Conservation (phyloP, 2,329 filamentous ascomycete genomes). For the Biscogniauxia sp. region DNA sequence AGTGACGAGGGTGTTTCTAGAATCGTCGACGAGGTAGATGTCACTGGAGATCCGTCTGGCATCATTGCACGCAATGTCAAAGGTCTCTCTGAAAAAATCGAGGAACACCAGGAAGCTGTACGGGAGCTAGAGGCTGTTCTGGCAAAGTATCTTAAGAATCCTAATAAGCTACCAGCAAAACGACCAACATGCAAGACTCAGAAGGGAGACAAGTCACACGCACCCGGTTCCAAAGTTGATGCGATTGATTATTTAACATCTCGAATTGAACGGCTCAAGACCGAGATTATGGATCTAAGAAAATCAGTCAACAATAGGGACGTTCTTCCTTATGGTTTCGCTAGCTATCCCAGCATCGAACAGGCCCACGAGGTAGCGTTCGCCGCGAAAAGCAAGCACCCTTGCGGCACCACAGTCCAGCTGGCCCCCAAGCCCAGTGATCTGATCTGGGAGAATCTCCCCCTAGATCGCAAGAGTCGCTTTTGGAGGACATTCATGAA, state of each 20-base stretch:
- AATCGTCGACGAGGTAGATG: constrained; percentile 39
- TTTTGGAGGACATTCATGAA: constrained; percentile 72
- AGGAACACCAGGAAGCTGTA: constrained; percentile 76
- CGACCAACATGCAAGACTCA: constrained; percentile 76
- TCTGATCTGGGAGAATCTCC: constrained; percentile 74
- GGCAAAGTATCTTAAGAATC: constrained; percentile 85
- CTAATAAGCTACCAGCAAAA: constrained; percentile 69
- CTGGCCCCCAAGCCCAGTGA: constrained; percentile 84
- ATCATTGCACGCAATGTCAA: constrained; percentile 88
- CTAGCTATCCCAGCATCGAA: constrained; percentile 80
- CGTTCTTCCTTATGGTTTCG: constrained; percentile 89
- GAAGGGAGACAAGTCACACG: constrained; percentile 68
- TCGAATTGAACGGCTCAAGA: constrained; percentile 76
- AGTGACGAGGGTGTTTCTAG: constrained; percentile 82
- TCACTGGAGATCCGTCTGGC: constrained; percentile 12
- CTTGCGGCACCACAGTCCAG: constrained; percentile 69
- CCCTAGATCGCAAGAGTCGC: constrained; percentile 61
- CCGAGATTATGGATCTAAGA: constrained; percentile 77
- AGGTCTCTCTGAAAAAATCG: constrained; percentile 77
- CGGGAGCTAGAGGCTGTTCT: constrained; percentile 75
- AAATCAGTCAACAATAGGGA: constrained; percentile 78
- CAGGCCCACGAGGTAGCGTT: constrained; percentile 86
- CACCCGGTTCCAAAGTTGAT: constrained; percentile 70
- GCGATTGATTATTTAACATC: constrained; percentile 88
- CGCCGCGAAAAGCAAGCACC: constrained; percentile 72